Base-by-base conservation (phyloP, 306 rosid genomes). In the Cucurbita maxima region DNA sequence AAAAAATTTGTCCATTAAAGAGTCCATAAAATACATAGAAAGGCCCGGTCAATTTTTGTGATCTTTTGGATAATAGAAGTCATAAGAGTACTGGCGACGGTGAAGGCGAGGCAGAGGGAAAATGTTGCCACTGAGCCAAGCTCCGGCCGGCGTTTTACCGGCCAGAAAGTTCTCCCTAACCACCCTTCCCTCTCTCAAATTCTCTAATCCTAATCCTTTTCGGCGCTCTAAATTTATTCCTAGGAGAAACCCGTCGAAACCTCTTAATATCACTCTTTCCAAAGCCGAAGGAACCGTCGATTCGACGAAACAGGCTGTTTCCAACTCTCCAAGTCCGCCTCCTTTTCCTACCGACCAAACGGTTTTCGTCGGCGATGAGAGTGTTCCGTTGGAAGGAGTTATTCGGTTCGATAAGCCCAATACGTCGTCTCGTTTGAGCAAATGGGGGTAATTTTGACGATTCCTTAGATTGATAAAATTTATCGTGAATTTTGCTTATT, bases 351-450 rank as follows among this genome's bases (percentile, higher is more conserved):
- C 79, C 66, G 90, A 88, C 6, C 86, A 84, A 75, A 82, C 86
- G 0, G 86, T 91, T 63, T 86, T 87, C 59, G 96, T 94, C 38
- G 80, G 87, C 47, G 84, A 75, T 15, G 79, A 91, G 71, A 89
- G 81, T 78, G 87, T 94, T 71, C 97, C 96, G 12, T 73, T 91
- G 83, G 99, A 94, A 75, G 99, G 99, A 55, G 99, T 94, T 18
- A 94, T 94, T 64, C 99, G 86, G 81, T 91, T 91, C 75, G 96
- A 94, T 11, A 94, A 88, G 76, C 88, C 99, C 76, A 18, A 48
- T 60, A 66, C 86, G 19, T 80, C 87, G 80, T 45, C 91, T 51
- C 92, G 88, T 55, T 12, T 91, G n/a, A 55, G 77, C 53, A 87
- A 89, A 83, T 94, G 99, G 97, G 97, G 97, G 99, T 91, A 83